These are phyloP conservation scores for Boletus pseudopeckii DNA, from an alignment of 768 basidiomycete species.

Conservation along the genomic window DNA sequence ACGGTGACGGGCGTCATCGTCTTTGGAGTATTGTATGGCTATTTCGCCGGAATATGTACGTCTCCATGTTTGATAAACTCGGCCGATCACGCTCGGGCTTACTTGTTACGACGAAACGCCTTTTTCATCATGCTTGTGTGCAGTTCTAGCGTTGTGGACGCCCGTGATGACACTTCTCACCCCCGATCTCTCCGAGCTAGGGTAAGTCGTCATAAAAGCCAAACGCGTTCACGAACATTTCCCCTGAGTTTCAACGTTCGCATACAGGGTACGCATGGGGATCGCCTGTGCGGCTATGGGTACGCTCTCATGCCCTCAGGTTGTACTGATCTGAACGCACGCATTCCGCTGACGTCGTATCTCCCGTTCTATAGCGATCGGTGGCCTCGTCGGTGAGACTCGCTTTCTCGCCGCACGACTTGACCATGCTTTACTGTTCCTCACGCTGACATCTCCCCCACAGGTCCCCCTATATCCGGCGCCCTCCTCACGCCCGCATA, in stretches of 20 bases:
- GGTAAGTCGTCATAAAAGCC: slow-evolving; percentile 25
- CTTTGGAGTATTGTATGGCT: slow-evolving; percentile 48
- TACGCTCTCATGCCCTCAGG: slow-evolving; percentile 9
- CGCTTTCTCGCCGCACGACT: not conserved
- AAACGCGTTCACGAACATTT: not conserved
- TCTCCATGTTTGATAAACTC: not conserved
- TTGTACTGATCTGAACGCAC: not conserved
- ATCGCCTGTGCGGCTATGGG: slow-evolving; percentile 48
- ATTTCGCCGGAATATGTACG: slow-evolving; percentile 48
- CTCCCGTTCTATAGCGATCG: not conserved
- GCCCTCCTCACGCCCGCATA: slow-evolving; percentile 49
- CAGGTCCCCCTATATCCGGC: slow-evolving; percentile 56
- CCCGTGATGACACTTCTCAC: slow-evolving; percentile 46
- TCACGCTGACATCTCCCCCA: not conserved
- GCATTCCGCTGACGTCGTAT: not conserved
- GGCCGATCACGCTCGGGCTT: not conserved
- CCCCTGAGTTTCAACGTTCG: not conserved
- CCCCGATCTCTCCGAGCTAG: slow-evolving; percentile 49
- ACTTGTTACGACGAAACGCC: not conserved
- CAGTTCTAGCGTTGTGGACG: slow-evolving; percentile 40
- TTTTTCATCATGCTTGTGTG: not conserved
- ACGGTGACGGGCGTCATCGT: slow-evolving; percentile 38
- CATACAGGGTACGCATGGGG: slow-evolving; percentile 41
- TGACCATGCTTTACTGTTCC: not conserved
- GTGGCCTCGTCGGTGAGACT: slow-evolving; percentile 21